phyloP scores from a whole-genome alignment of 331 rosid species.

The Malus hybrid region DNA sequence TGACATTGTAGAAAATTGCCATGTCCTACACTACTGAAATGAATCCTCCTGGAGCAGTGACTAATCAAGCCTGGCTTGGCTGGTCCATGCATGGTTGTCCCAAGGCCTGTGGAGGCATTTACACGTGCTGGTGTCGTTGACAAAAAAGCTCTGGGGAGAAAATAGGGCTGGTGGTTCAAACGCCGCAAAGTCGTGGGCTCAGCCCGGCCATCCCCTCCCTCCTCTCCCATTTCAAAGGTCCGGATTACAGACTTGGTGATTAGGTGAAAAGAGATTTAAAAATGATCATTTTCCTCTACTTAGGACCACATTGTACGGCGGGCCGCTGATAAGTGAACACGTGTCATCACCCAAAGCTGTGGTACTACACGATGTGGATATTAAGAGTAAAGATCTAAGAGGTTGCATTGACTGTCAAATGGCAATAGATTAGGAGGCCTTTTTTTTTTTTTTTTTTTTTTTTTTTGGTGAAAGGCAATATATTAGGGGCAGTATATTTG shows the following conservation, averaged over 20 bases:
- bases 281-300: no score
- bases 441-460: no score
- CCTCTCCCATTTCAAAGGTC: not conserved
- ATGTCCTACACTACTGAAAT: not conserved
- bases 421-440: no score
- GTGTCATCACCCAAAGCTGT: not conserved
- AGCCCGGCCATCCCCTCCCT: not conserved
- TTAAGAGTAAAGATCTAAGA: no score
- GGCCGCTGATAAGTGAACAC: not conserved
- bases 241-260: no score
- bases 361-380: not conserved
- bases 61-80: not conserved
- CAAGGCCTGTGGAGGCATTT: not conserved
- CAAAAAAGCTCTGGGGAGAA: not conserved
- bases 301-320: not conserved
- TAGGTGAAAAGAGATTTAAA: no score
- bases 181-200: not conserved
- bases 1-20: no score
- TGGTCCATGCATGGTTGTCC: not conserved
- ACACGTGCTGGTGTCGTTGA: slow-evolving; percentile 14
- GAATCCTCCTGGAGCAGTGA: not conserved
- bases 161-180: not conserved
- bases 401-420: no score
- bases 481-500: no score
- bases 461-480: no score